A percentile compares a stretch with the other conserved stretches of the same genome.
These are phyloP conservation scores for Cladophialophora carrionii DNA, from an alignment of 2,329 filamentous ascomycete genomes.

Conservation along the genomic window DNA sequence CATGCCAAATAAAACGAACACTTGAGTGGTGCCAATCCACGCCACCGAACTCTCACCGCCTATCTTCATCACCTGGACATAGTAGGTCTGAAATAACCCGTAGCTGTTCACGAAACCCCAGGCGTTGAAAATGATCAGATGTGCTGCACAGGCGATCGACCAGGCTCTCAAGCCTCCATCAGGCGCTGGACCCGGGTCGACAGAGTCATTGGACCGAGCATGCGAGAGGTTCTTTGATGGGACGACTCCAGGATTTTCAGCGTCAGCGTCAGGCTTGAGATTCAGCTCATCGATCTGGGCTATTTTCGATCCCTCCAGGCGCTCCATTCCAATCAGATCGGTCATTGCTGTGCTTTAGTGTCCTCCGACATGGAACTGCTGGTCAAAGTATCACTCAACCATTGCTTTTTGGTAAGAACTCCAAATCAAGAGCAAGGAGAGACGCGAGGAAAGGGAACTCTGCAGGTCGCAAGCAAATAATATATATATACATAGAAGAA, in stretches of 20 bases:
- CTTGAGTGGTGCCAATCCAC: constrained; percentile 58
- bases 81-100: constrained; percentile 60
- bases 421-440: neutral
- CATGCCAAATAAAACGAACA: constrained; percentile 56
- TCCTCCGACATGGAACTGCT: neutral
- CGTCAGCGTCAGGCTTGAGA: neutral
- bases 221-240: constrained; percentile 43
- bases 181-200: constrained; percentile 47
- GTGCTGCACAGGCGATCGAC: constrained; percentile 57
- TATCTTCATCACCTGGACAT: constrained; percentile 47
- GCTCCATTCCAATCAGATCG: constrained; percentile 3
- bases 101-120: constrained; percentile 60
- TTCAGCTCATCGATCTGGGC: neutral
- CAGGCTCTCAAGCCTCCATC: constrained; percentile 60
- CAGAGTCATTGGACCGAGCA: constrained; percentile 46
- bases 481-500: neutral
- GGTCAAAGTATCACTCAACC: neutral
- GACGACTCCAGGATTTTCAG: neutral
- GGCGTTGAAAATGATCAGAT: constrained; percentile 61
- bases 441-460: neutral
- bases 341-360: neutral
- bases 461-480: neutral
- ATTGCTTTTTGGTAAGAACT: neutral
- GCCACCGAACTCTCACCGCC: constrained; percentile 54
- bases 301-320: neutral